phyloP scores from a whole-genome alignment of 441 rosid species.

The Gossypium trilobum region DNA sequence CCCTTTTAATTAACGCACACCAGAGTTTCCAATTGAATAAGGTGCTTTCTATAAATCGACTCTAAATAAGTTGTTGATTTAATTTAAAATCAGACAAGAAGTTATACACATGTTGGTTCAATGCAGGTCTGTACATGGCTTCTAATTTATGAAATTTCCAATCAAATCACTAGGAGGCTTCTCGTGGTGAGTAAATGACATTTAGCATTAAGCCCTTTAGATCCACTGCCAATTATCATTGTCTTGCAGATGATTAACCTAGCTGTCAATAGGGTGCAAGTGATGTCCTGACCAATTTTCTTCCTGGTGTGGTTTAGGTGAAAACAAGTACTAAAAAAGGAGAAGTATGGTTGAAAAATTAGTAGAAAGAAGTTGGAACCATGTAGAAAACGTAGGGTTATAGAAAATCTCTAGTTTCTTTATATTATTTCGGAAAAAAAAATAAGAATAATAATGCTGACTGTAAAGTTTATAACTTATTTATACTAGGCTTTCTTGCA shows the following conservation, averaged over 20 bases:
- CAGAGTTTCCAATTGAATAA: background rate
- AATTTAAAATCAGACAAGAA: background rate
- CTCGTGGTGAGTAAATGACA: background rate
- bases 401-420: too few species aligned
- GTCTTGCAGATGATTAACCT: background rate
- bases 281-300: constrained; percentile 2
- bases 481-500: too few species aligned
- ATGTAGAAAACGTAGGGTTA: too few species aligned
- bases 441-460: too few species aligned
- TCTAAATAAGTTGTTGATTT: background rate
- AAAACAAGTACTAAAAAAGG: too few species aligned
- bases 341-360: too few species aligned
- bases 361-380: too few species aligned
- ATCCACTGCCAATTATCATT: background rate
- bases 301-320: background rate
- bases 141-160: background rate
- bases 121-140: background rate
- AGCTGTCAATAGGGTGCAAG: background rate
- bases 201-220: background rate
- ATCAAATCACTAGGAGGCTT: background rate
- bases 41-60: background rate
- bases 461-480: too few species aligned
- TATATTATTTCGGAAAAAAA: too few species aligned
- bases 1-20: background rate
- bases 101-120: background rate